phyloP scores from a whole-genome alignment of 495 filamentous ascomycete species.

The Penicillium flavigenum region DNA sequence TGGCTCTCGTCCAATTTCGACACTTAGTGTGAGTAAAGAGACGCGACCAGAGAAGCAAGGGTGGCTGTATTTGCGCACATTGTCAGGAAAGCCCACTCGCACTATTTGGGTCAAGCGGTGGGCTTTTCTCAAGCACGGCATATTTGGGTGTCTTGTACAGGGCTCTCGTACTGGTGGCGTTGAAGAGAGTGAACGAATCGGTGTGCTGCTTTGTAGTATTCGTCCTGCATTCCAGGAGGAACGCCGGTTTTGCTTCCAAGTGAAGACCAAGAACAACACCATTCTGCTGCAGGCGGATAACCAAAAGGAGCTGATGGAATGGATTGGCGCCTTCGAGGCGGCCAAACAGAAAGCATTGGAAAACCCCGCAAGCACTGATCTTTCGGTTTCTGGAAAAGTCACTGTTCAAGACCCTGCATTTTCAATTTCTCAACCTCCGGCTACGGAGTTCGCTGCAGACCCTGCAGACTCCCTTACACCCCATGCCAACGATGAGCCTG shows the following conservation, averaged over 20 bases:
- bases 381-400: conserved; percentile 56
- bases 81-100: conserved; percentile 83
- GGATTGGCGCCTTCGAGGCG: conserved; percentile 87
- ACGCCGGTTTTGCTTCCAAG: conserved; percentile 93
- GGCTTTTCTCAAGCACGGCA: conserved; percentile 93
- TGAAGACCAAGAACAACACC: conserved; percentile 94
- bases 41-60: conserved; percentile 78
- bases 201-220: conserved; percentile 88
- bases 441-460: conserved; percentile 85
- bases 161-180: conserved; percentile 80
- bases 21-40: conserved; percentile 44
- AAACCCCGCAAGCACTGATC: conserved; percentile 62
- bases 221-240: conserved; percentile 91
- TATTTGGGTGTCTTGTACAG: conserved; percentile 95
- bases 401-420: conserved; percentile 76
- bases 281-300: conserved; percentile 91
- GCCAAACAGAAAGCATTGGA: conserved; percentile 92
- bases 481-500: conserved; percentile 53
- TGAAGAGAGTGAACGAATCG: conserved; percentile 93
- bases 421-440: conserved; percentile 82
- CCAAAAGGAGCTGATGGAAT: conserved; percentile 82
- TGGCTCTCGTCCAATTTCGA: conserved; percentile 66
- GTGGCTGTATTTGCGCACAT: conserved; percentile 81
- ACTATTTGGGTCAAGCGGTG: conserved; percentile 86
- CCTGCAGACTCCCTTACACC: conserved; percentile 65